Evolutionary conservation across 768 basidiomycete genomes (phyloP), one percentile per base, ranked within the genome.

Genomic region (Suillus fuscotomentosus): DNA sequence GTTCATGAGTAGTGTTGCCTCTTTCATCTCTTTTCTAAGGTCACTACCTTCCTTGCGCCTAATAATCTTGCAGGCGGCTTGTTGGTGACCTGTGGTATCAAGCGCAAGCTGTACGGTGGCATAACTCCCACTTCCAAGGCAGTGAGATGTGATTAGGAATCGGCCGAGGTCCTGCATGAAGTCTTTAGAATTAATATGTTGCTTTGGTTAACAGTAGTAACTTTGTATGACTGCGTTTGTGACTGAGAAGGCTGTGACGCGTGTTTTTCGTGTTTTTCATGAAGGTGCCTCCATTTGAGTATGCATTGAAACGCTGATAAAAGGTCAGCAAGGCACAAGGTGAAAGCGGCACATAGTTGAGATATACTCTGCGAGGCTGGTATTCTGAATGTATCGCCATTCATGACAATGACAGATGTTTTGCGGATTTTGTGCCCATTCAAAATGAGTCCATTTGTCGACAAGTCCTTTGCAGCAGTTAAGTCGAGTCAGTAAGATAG

Each of bases 31-130:
- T 56, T 82, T 81, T 56, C 69, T 76, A 47, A 70, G 34, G 61
- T 76, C 75, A 15, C 63, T 71, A 14, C 73, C 75, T 24, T 83
- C 84, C 60, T 83, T 84, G 72, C 86, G 86, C 68, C 84, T 86
- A 70, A 94, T 90, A 64, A 87, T 92, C 74, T 94, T 94, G 74
- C 92, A 94, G 24, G 92, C 92, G 34, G 92, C 90, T 76, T 94
- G 92, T 51, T 86, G 82, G 67, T 86, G 83, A 54, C 80, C 84
- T 10, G 76, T 72, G 11, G 81, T 84, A 70, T 92, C 90, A 64
- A 91, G 80, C 20, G 91, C 91, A 27, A 94, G 82, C 70, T 92
- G 88, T 1, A 94, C 92, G 1, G 88, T 89, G 0, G 92, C 92
- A 74, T 93, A 94, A 48, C 89, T 89, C 5, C 92, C 92, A 27